These are phyloP conservation scores for Fagopyrum tataricum DNA, from an alignment of 148 eudicot species.

Conservation along the genomic window DNA sequence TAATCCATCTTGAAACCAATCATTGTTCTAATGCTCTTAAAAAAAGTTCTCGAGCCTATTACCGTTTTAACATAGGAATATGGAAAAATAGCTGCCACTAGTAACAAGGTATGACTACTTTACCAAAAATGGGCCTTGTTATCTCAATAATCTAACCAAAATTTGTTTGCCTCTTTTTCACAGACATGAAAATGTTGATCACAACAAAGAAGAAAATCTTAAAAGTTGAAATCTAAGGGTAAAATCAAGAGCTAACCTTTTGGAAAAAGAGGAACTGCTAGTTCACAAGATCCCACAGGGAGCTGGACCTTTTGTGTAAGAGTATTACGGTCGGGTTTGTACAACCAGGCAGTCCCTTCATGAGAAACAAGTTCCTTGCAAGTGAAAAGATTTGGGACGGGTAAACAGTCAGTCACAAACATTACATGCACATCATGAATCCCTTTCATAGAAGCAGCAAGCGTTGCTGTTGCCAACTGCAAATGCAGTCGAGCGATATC, in stretches of 20 bases:
- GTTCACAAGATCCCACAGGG: slow-evolving; percentile 95
- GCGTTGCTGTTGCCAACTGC: slow-evolving; percentile 74
- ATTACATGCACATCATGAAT: slow-evolving; percentile 58
- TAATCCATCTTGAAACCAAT: neutral
- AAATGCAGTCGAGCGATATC: slow-evolving; percentile 81
- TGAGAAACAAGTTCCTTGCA: slow-evolving; percentile 76
- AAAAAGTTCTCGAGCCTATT: neutral
- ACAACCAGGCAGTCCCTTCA: slow-evolving; percentile 68
- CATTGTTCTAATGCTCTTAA: neutral
- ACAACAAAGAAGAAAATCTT: neutral
- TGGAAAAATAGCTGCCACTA: neutral
- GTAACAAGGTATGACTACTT: neutral
- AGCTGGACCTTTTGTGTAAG: slow-evolving; percentile 73
- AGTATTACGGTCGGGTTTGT: slow-evolving; percentile 54
- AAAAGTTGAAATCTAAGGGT: neutral
- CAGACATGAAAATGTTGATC: slow-evolving; percentile 1
- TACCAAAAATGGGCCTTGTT: neutral
- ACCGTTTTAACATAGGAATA: neutral
- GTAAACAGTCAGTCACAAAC: slow-evolving; percentile 74
- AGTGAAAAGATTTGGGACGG: slow-evolving; percentile 72
- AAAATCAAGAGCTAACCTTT: slow-evolving; percentile 43
- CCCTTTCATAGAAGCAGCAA: slow-evolving; percentile 68
- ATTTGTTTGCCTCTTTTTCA: neutral
- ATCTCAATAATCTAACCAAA: neutral
- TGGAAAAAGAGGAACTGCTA: slow-evolving; percentile 71